Percentiles rank a stretch among this genome's conserved stretches.
Evolutionary conservation across 176 grass and related monocot species (phyloP).

Genomic region (Sorghum bicolor): DNA sequence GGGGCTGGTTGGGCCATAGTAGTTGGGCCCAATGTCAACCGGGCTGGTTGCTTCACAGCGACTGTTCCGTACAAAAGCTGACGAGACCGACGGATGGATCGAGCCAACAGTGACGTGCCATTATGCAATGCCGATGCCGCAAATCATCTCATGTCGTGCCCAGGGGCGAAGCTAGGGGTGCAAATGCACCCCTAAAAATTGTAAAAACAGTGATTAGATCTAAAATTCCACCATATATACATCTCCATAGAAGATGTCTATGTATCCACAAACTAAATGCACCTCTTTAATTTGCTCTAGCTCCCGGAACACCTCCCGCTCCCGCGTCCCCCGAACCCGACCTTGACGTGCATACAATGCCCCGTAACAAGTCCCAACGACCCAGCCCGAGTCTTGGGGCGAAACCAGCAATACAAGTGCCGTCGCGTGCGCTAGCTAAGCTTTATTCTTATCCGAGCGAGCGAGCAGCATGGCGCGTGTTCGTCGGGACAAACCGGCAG

Average conservation of each 20-base stretch:
- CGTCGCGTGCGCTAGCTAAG: not conserved
- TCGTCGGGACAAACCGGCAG: not conserved
- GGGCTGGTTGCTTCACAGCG: not conserved
- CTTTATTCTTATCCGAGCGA: not conserved
- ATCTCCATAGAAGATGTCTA: too few relatives aligned
- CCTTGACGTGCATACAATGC: not conserved
- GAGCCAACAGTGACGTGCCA: not conserved
- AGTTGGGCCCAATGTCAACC: not conserved
- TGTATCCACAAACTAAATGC: too few relatives aligned
- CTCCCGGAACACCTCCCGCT: not conserved
- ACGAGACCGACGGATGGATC: not conserved
- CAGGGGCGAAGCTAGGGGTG: too few relatives aligned
- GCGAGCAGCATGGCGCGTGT: not conserved
- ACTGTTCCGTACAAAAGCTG: not conserved
- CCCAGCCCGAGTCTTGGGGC: not conserved
- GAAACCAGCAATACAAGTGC: not conserved
- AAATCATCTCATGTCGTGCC: not conserved
- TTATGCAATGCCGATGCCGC: not conserved
- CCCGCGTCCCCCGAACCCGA: not conserved
- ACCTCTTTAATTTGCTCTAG: too few relatives aligned
- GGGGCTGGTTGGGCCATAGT: not conserved
- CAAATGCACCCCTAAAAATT: too few relatives aligned
- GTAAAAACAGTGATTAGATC: too few relatives aligned
- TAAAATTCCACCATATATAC: too few relatives aligned
- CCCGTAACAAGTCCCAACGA: too few relatives aligned